Conservation (phyloP, 257 asterid genomes). For the Rauvolfia tetraphylla region DNA sequence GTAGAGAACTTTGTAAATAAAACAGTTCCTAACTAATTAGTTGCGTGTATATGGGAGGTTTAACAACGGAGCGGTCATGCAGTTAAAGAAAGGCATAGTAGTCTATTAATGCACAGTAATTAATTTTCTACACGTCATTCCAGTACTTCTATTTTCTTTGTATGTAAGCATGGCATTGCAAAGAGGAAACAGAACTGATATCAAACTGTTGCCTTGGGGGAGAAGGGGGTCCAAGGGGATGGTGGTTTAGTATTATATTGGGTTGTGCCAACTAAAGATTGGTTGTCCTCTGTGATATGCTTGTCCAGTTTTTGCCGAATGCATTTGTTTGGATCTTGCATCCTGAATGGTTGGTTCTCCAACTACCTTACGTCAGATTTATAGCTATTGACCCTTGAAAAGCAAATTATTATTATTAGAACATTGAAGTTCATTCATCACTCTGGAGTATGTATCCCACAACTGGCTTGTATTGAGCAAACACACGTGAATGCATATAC, state of each 20-base stretch:
- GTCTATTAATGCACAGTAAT: not conserved
- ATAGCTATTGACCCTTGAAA: not conserved
- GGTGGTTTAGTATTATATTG: not conserved
- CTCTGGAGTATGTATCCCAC: not conserved
- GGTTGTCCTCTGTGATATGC: not conserved
- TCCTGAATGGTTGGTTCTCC: conserved; percentile 1
- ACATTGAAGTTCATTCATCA: not conserved
- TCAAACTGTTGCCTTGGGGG: not conserved
- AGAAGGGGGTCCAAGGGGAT: not conserved
- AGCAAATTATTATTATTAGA: not conserved
- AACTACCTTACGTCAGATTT: not conserved
- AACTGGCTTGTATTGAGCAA: not conserved
- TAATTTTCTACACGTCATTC: not conserved
- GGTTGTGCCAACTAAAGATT: not conserved
- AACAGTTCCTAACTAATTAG: not conserved
- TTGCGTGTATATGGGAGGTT: not conserved
- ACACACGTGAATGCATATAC: not conserved
- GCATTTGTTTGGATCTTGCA: not conserved
- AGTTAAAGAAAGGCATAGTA: not conserved
- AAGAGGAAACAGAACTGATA: not conserved
- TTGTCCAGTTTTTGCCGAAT: not conserved
- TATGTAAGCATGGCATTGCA: not conserved
- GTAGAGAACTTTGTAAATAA: not conserved
- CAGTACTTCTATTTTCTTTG: not conserved
- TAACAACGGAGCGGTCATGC: not conserved